These are phyloP conservation scores for Pascua sp. DNA, from an alignment of 1,284 basidiomycete genomes.

Conservation along the genomic window DNA sequence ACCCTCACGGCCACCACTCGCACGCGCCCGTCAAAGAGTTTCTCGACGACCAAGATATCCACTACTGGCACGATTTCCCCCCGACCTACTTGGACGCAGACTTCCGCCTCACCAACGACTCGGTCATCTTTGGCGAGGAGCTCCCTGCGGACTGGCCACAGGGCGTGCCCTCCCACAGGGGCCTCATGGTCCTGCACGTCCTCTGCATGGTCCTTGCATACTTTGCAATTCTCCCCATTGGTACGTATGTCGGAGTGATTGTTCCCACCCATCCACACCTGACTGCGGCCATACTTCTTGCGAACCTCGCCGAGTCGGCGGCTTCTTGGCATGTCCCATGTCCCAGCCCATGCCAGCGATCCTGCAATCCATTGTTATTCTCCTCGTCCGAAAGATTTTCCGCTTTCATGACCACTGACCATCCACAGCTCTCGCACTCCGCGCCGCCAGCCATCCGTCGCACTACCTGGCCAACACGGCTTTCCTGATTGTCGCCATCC, in stretches of 20 bases:
- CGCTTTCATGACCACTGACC: background rate
- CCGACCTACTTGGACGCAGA: constrained; percentile 40
- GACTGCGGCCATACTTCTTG: background rate
- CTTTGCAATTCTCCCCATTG: constrained; percentile 38
- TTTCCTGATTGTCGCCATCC: constrained; percentile 29
- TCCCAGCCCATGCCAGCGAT: no score
- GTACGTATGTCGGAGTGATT: constrained; percentile 25
- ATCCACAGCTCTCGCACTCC: constrained; percentile 32
- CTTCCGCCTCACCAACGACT: constrained; percentile 35
- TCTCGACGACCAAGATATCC: constrained; percentile 37
- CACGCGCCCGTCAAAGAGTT: constrained; percentile 27
- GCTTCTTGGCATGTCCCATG: background rate
- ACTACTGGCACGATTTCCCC: constrained; percentile 37
- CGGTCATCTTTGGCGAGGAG: constrained; percentile 40
- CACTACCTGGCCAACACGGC: constrained; percentile 34
- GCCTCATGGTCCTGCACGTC: constrained; percentile 35
- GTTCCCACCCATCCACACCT: background rate
- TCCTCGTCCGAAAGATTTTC: background rate
- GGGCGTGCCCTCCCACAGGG: constrained; percentile 26
- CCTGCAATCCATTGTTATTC: no score
- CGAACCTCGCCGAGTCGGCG: background rate
- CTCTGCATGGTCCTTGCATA: constrained; percentile 31
- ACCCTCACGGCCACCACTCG: constrained; percentile 26
- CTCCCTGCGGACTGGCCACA: constrained; percentile 33
- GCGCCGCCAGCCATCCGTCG: constrained; percentile 35